Evolutionary conservation across 2,329 filamentous ascomycete species (phyloP), one percentile per base, ranked within the genome.

Genomic region (Paraphoma sp.): DNA sequence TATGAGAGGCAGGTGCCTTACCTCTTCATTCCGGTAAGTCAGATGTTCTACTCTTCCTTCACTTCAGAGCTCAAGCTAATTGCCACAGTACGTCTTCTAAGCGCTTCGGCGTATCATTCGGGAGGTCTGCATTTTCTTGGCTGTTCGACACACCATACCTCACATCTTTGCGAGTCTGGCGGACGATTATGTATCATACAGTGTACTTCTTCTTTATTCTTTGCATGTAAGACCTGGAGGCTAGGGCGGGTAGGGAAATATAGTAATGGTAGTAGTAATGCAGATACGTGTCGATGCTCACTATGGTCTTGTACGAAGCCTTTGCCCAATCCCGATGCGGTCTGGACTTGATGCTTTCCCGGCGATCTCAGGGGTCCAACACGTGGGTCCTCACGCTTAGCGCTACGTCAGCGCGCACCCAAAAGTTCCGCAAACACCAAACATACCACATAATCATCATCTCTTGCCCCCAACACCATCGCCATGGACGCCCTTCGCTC

Each of bases 1-100:
- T 96, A 96, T 73, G 89, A 91, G 82, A 86, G 83, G 79, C 83
- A 84, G 76, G 91, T 94, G 51, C 92, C 92, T 41, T 94, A 93
- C 76, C 81, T 95, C 52, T 95, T 96, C 75, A 92, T 96, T 80
- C 92, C 92, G 55, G 84, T 75, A 63, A 66, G 72, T 70, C 33
- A 12, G 11, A 42, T 30, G 18, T 9, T 6, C 2, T n/a, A 31
- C n/a, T 31, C 33, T n/a, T 8, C 38, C 14, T 3, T 41, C 18
- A 10, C 36, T 31, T 10, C 9, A n/a, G 16, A n/a, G 16, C 11
- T 30, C 1, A 29, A 33, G 12, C 17, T 45, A 56, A 43, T 38
- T 14, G 40, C 6, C 23, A 9, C 36, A 60, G 57, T 54, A 55
- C 41, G 45, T 65, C 16, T 57, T 63, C 45, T 65, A 58, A 45